Percentiles rank a stretch among this genome's conserved stretches.
Conservation (phyloP, 2,329 filamentous ascomycete genomes). For the Phaeosphaeriaceae sp. region DNA sequence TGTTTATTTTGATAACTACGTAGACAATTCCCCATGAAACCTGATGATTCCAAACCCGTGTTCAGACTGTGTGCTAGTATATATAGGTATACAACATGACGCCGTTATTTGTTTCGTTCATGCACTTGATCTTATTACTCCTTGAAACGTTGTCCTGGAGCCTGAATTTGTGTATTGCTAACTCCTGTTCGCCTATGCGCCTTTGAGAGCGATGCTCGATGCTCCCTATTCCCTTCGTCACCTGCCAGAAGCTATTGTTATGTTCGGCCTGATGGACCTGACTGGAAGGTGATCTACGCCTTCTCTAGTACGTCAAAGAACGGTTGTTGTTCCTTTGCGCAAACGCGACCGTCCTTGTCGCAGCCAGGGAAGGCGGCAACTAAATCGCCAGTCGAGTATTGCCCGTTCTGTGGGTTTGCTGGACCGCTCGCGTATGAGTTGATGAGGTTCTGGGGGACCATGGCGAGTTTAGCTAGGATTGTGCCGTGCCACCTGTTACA, state of each 20-base stretch:
- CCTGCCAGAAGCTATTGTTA: neutral
- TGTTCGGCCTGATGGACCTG: neutral
- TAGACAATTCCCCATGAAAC: neutral
- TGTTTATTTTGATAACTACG: neutral
- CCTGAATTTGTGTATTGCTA: neutral
- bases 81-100: conserved; percentile 7
- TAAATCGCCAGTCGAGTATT: conserved; percentile 84
- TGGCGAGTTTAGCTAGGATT: conserved; percentile 83
- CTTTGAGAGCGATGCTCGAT: neutral
- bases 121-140: neutral
- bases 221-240: neutral
- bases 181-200: conserved; percentile 3
- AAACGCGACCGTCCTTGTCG: conserved; percentile 64
- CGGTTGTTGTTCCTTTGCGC: conserved; percentile 72
- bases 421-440: conserved; percentile 72
- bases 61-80: neutral
- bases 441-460: conserved; percentile 84
- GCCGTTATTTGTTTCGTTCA: conserved; percentile 2
- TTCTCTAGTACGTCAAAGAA: conserved; percentile 50
- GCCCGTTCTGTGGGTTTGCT: conserved; percentile 51
- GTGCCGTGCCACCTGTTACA: conserved; percentile 91
- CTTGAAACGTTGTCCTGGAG: neutral
- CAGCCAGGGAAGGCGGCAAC: conserved; percentile 81
- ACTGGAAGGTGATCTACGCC: conserved; percentile 8
- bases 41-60: neutral